A percentile compares a stretch with the other conserved stretches of the same genome.
Conservation (phyloP, 2,329 filamentous ascomycete species). For the Ilyonectria sp. region DNA sequence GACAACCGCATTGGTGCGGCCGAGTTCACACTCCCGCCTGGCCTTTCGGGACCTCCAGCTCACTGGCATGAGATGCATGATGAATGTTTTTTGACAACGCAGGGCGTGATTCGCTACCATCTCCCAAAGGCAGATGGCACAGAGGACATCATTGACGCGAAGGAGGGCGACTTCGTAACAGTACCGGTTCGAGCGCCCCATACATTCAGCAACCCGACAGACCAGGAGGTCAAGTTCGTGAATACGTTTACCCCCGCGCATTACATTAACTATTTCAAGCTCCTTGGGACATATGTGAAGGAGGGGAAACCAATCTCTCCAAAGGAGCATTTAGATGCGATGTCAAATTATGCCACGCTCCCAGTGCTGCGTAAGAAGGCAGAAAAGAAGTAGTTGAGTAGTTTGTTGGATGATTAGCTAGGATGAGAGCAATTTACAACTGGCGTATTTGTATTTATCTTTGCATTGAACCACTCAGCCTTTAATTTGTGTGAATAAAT, state of each 20-base stretch:
- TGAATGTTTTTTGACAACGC: conserved; percentile 24
- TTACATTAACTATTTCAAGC: conserved; percentile 32
- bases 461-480: too few relatives aligned
- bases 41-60: conserved; percentile 19
- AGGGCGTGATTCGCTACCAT: conserved; percentile 27
- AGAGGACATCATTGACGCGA: conserved; percentile 24
- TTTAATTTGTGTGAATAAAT: too few relatives aligned
- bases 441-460: too few relatives aligned
- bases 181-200: conserved; percentile 26
- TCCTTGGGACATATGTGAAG: conserved; percentile 27
- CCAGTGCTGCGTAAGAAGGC: conserved; percentile 20
- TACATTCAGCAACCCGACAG: conserved; percentile 27
- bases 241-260: conserved; percentile 28
- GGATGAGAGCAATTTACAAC: too few relatives aligned
- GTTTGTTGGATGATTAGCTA: neutral
- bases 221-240: conserved; percentile 29
- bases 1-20: conserved; percentile 29
- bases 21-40: conserved; percentile 29
- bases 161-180: conserved; percentile 28
- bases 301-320: conserved; percentile 26
- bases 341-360: conserved; percentile 28
- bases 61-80: conserved; percentile 34
- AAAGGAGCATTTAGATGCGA: conserved; percentile 31
- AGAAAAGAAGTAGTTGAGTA: conserved; percentile 10
- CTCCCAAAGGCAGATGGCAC: conserved; percentile 26